These are phyloP conservation scores for Scytalidium lignicola DNA, from an alignment of 2,329 filamentous ascomycete genomes.

Conservation along the genomic window DNA sequence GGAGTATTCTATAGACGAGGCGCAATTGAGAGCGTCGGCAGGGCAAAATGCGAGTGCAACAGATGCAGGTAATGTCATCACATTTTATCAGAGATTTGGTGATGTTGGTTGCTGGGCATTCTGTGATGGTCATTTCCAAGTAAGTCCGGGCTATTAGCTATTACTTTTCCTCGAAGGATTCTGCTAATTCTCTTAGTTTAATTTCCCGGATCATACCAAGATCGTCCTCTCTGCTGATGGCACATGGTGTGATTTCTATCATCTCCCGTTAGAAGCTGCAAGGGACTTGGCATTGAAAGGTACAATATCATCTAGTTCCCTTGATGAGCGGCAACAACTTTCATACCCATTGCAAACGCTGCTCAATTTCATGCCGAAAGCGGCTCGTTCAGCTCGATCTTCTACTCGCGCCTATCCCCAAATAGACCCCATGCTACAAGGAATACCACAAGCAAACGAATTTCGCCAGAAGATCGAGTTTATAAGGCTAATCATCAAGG, in stretches of 20 bases:
- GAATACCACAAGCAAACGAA: conserved; percentile 66
- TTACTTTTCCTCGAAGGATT: background rate
- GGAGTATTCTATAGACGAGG: conserved; percentile 44
- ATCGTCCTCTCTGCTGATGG: conserved; percentile 71
- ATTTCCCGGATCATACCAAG: conserved; percentile 86
- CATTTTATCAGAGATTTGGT: conserved; percentile 76
- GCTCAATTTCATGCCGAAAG: conserved; percentile 55
- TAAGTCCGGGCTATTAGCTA: conserved; percentile 28
- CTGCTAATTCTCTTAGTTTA: conserved; percentile 51
- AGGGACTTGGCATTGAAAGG: conserved; percentile 58
- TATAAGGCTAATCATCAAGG: conserved; percentile 60
- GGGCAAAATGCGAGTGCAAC: conserved; percentile 29
- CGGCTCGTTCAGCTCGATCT: conserved; percentile 42
- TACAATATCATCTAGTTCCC: conserved; percentile 63
- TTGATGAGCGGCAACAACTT: conserved; percentile 65
- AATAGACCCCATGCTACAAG: conserved; percentile 55
- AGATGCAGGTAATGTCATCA: conserved; percentile 54
- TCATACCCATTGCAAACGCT: conserved; percentile 69
- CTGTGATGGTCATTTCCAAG: conserved; percentile 72
- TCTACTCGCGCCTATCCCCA: conserved; percentile 52
- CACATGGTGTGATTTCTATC: conserved; percentile 73
- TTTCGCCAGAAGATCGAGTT: conserved; percentile 72
- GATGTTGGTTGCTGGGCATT: conserved; percentile 81
- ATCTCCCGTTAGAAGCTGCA: conserved; percentile 67
- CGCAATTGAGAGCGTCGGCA: conserved; percentile 23